Evolutionary conservation across 2,329 filamentous ascomycete genomes (phyloP), one percentile per base, ranked within the genome.

Genomic region (Ophiognomonia clavigignenti-juglandacearum): DNA sequence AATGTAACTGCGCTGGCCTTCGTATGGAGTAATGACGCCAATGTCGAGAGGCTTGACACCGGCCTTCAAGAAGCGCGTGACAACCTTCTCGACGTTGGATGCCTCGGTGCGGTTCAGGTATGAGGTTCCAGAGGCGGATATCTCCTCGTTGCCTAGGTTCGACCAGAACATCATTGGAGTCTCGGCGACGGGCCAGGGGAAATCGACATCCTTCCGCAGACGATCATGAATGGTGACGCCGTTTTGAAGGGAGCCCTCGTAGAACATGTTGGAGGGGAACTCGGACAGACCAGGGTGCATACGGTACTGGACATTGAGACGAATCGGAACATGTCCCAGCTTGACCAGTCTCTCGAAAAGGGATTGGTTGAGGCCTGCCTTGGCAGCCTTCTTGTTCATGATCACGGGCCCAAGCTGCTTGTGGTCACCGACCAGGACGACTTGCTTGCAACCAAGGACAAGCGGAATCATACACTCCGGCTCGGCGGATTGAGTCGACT

Each of bases 91-190:
- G 26, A 98, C 93, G 55, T 97, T 97, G 39, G 90, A 87, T 4
- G 93, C 91, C 66, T 98, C 93, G 1, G 93, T 97, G 39, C 93
- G 88, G 68, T 98, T 98, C 56, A 98, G 84, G 62, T 98, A 98
- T 3, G 92, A 97, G 3, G 93, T 98, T 61, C 93, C 93, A 22
- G 91, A 96, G 1, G 93, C 93, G 6, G 92, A 96, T 42, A 98
- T 98, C 67, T 98, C 93, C 67, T 98, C 93, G 51, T 95, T 95
- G 51, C 93, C 93, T 46, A 96, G 74, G 64, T 98, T 98, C 22
- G 90, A 95, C 93, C 93, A 98, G 72, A 98, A 98, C 93, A 97
- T 97, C 93, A 98, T 98, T 3, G 93, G 93, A 57, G 84, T 89
- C 63, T 97, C 92, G 18, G 76, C 81, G 24, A 96, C 88, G 3